Percentiles rank a stretch among this genome's conserved stretches.
These are phyloP conservation scores for Typha latifolia DNA, from an alignment of 176 grass and related monocot genomes.

Conservation along the genomic window DNA sequence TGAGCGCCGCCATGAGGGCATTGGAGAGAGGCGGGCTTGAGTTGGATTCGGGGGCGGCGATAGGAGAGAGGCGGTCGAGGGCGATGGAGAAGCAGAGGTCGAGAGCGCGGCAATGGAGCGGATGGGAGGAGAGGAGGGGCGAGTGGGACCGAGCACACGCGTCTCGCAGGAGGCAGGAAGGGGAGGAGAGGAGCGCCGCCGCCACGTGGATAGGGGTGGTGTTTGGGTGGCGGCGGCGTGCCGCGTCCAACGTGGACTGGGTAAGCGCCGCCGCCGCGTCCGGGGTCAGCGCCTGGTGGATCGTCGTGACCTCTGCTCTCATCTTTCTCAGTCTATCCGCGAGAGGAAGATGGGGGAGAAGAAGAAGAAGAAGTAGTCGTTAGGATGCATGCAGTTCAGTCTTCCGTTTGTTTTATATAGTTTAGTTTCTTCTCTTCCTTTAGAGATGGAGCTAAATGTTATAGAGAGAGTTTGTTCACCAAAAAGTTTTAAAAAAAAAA, in stretches of 20 bases:
- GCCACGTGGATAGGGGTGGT: constrained; percentile 77
- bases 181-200: constrained; percentile 48
- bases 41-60: constrained; percentile 15
- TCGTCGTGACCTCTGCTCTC: constrained; percentile 7
- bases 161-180: constrained; percentile 50
- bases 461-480: too few species aligned
- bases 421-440: too few species aligned
- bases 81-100: constrained; percentile 85
- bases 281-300: constrained; percentile 45
- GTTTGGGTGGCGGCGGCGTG: constrained; percentile 54
- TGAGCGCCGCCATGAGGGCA: constrained; percentile 69
- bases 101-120: constrained; percentile 70
- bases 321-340: too few species aligned
- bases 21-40: constrained; percentile 44
- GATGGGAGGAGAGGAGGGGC: constrained; percentile 29
- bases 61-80: constrained; percentile 57
- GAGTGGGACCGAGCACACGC: constrained; percentile 38
- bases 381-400: too few species aligned
- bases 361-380: too few species aligned
- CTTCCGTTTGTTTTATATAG: too few species aligned
- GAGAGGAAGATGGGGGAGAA: too few species aligned
- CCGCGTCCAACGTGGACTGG: constrained; percentile 41
- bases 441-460: too few species aligned
- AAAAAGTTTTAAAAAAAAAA: too few species aligned
- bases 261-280: constrained; percentile 57